Base-by-base conservation (phyloP, 495 filamentous ascomycete species). In the Penicillium diatomitis region DNA sequence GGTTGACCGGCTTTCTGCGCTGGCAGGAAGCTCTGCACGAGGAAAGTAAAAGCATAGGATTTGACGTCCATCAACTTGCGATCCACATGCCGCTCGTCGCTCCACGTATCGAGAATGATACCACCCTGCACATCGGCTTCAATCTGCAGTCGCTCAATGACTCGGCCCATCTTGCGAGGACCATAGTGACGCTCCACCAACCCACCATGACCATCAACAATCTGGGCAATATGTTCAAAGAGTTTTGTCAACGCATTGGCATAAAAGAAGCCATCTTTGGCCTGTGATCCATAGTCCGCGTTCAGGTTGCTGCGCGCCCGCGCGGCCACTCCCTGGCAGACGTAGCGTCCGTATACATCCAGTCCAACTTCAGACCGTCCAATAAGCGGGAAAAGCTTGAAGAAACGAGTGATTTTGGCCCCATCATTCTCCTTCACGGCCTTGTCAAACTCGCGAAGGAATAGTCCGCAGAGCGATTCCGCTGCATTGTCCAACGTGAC, bases 71-170 rank as follows among this genome's bases (percentile, higher is more conserved):
- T 96, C 54, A 98, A 71, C 57, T 84, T 87, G 54, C 90, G 76
- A 60, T 88, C 86, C 29, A 98, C 79, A 36, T 73, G 78, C 41
- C 87, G 78, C 61, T 97, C 92, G 54, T 98, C 92, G 44, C 82
- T 79, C 88, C 90, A 98, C 20, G 90, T 92, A 65, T 98, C 92
- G 30, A 98, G 68, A 35, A 98, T 81, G 53, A 97, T 95, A 48
- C 92, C 94, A n/a, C 92, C 92, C 69, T 97, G 94, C 31, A 95
- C 84, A 67, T 98, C 92, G 6, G 87, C 90, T 67, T 98, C 92
- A 37, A 90, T 75, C 66, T 98, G 94, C 41, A 98, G 67, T 44
- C 88, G 78, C 68, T 96, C 90, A 61, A 97, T 90, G 47, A 98
- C 94, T 58, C 82, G 89, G n/a, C 86, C 80, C 94, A 97, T 97